Evolutionary conservation across 1,284 basidiomycete genomes (phyloP), one percentile per base, ranked within the genome.

Genomic region (Anthracocystis panici-leucophaei): DNA sequence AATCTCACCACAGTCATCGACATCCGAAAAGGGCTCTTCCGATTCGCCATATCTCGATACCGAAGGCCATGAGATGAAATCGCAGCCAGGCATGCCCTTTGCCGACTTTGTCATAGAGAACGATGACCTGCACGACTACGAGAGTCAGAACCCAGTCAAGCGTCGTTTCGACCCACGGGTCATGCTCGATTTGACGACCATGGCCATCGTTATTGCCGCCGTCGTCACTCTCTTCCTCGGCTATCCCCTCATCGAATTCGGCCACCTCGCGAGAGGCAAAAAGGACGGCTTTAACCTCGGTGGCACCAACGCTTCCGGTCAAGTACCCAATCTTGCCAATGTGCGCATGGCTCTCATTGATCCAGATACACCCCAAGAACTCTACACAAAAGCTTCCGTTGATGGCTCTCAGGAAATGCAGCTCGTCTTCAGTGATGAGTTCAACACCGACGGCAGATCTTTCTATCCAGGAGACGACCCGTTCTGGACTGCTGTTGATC

Each of bases 181-280:
- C 44, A 16, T 70, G 23, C 66, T 75, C 50, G 72, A 75, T 25
- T 38, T 75, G 23, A 69, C 72, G 9, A 66, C 72, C 27, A 81
- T 89, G 20, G 82, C 87, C 48, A 68, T 87, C 48, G 82, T 89
- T n/a, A 82, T 85, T 29, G 73, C 58, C 11, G 86, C 85, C 0
- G 84, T 91, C 60, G 82, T 91, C 14, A 86, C 85, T 51, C 89
- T 95, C 14, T 95, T 95, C 84, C 89, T 92, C 25, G 89, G 90
- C 44, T 94, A 93, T 79, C 93, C 93, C 2, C 89, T 95, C 77
- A 83, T 93, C 76, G 31, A 67, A 31, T 69, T 69, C 29, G 58
- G 61, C 0, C 35, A 60, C 33, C 38, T 53, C 9, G 20, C 41
- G 3, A 31, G 18, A 1, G 50, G 46, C 51, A 76, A 57, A 10